Conservation (phyloP, 805 yeast genomes). For the Myxozyma geophila region DNA sequence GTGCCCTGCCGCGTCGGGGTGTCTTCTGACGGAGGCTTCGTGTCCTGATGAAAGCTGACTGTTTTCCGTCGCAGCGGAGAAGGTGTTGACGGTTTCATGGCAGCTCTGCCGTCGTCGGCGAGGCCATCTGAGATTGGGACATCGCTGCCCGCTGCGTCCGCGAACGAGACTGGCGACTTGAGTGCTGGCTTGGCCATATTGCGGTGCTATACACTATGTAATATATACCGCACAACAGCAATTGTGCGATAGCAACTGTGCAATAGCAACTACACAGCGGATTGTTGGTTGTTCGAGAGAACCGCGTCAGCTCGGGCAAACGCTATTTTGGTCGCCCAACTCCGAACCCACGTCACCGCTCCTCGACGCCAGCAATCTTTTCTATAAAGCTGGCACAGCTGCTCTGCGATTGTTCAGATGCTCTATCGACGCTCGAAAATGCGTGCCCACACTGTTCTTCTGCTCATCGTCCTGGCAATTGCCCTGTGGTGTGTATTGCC, state of each 20-base stretch:
- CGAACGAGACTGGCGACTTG: slow-evolving; percentile 15
- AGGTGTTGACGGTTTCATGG: background rate
- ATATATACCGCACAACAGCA: too few relatives aligned
- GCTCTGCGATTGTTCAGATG: background rate
- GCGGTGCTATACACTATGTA: too few relatives aligned
- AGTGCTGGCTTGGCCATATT: background rate
- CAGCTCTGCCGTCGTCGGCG: slow-evolving; percentile 9
- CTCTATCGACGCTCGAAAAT: slow-evolving; percentile 1
- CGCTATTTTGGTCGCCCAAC: slow-evolving; percentile 8
- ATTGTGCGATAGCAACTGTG: too few relatives aligned
- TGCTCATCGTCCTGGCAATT: slow-evolving; percentile 6
- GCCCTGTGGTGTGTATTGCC: slow-evolving; percentile 9
- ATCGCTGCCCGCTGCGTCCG: slow-evolving; percentile 10
- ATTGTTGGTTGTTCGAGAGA: slow-evolving; percentile 14
- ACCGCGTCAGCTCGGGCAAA: slow-evolving; percentile 11
- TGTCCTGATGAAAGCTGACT: slow-evolving; percentile 30
- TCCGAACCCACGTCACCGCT: slow-evolving; percentile 10
- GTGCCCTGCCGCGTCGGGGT: slow-evolving; percentile 21
- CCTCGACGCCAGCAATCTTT: background rate
- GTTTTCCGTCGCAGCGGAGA: slow-evolving; percentile 13
- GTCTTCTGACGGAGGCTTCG: slow-evolving; percentile 33
- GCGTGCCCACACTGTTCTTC: slow-evolving; percentile 14
- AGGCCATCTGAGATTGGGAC: slow-evolving; percentile 4
- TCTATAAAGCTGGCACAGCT: background rate
- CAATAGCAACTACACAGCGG: too few relatives aligned